Evolutionary conservation across 2,329 filamentous ascomycete species (phyloP).

Genomic region (Botrytis elliptica): DNA sequence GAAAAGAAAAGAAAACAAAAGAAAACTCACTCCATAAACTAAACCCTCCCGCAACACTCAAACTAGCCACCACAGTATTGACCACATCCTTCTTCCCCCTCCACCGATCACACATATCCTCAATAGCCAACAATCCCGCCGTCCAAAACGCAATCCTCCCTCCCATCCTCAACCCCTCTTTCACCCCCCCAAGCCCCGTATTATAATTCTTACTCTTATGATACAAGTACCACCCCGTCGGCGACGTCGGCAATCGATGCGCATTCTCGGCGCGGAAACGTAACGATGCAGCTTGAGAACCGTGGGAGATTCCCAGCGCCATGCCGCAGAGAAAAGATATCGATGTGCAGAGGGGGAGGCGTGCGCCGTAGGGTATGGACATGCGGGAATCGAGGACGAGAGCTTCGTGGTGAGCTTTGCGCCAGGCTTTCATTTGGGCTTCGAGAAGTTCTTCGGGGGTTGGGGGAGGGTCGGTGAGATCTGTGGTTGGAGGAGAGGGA

Average conservation of each 20-base stretch:
- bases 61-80: constrained; percentile 77
- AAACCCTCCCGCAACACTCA: constrained; percentile 83
- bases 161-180: constrained; percentile 76
- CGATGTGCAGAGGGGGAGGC: constrained; percentile 63
- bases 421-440: not conserved
- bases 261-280: constrained; percentile 95
- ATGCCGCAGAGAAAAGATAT: constrained; percentile 68
- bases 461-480: not conserved
- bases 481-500: not conserved
- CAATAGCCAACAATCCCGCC: constrained; percentile 73
- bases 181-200: constrained; percentile 71
- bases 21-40: constrained; percentile 72
- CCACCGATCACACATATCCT: constrained; percentile 80
- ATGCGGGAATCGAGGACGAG: constrained; percentile 42
- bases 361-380: constrained; percentile 62
- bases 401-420: not conserved
- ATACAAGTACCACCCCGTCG: constrained; percentile 95
- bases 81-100: constrained; percentile 70
- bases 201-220: constrained; percentile 98
- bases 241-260: constrained; percentile 80
- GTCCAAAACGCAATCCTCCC: constrained; percentile 69
- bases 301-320: constrained; percentile 68
- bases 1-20: not conserved
- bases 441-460: constrained; percentile 1
- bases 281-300: constrained; percentile 70